These are phyloP conservation scores for Phytophthora pistaciae DNA, from an alignment of 352 stramenopile genomes.

Conservation along the genomic window DNA sequence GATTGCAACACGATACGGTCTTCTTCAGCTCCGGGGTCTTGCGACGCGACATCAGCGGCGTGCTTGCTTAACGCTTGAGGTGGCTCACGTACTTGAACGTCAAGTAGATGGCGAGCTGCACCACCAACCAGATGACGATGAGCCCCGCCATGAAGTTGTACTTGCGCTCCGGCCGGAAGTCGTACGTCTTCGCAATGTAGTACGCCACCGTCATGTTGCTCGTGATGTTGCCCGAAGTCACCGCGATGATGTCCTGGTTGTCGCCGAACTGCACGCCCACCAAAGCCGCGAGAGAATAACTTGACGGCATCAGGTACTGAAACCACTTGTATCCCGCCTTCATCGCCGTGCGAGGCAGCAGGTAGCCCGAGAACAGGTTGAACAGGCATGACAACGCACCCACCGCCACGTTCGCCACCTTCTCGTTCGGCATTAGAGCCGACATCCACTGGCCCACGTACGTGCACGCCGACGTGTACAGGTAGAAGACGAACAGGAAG, in stretches of 20 bases:
- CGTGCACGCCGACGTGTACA: slow-evolving; percentile 63
- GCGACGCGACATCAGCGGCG: neutral
- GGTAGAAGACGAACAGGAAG: slow-evolving; percentile 44
- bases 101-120: slow-evolving; percentile 54
- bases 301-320: slow-evolving; percentile 42
- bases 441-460: slow-evolving; percentile 75
- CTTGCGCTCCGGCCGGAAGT: neutral
- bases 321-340: slow-evolving; percentile 65
- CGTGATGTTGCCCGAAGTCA: neutral
- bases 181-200: neutral
- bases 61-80: slow-evolving; percentile 22
- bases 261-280: neutral
- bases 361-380: slow-evolving; percentile 63
- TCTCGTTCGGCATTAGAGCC: slow-evolving; percentile 64
- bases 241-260: neutral
- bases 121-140: neutral
- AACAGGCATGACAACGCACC: slow-evolving; percentile 64
- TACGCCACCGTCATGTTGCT: neutral
- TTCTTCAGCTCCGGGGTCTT: neutral
- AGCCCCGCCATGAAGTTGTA: neutral
- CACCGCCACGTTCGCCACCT: slow-evolving; percentile 75
- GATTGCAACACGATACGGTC: neutral
- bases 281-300: neutral
- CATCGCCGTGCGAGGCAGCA: slow-evolving; percentile 52
- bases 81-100: slow-evolving; percentile 47